A percentile compares a stretch with the other conserved stretches of the same genome.
Conservation (phyloP, 23 red algal genomes). For the Cyanidiococcus yangmingshanensis region DNA sequence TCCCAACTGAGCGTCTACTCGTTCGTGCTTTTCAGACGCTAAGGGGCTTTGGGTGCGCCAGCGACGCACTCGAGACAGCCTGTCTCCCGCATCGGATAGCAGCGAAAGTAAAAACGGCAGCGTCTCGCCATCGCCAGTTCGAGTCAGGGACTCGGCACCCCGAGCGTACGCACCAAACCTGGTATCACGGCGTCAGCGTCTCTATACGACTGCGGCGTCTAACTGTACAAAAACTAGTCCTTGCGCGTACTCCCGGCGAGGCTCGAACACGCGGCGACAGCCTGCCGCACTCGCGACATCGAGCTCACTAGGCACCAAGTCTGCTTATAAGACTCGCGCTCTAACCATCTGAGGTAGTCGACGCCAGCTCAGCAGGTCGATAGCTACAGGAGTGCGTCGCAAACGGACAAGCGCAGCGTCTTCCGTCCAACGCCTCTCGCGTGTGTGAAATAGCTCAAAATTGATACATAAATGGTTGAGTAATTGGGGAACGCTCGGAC, state of each 20-base stretch:
- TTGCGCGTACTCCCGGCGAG: conserved; percentile 16
- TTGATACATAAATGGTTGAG: conserved; percentile 8
- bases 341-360: conserved; percentile 21
- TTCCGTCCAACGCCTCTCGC: background rate
- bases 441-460: background rate
- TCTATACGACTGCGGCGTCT: too few species aligned
- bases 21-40: too few species aligned
- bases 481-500: background rate
- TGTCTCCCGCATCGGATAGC: too few species aligned
- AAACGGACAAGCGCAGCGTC: background rate
- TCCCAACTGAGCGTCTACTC: too few species aligned
- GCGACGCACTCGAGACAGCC: too few species aligned
- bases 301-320: conserved; percentile 13
- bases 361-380: background rate
- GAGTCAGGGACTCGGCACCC: too few species aligned
- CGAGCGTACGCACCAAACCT: too few species aligned
- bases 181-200: too few species aligned
- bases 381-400: conserved; percentile 15
- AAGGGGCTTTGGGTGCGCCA: too few species aligned
- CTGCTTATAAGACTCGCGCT: conserved; percentile 25
- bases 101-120: too few species aligned
- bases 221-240: background rate
- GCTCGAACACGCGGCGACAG: conserved; percentile 3
- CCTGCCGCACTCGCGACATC: conserved; percentile 12
- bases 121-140: too few species aligned